Conservation (phyloP, 495 filamentous ascomycete genomes). For the Parachaetomium inaequale region DNA sequence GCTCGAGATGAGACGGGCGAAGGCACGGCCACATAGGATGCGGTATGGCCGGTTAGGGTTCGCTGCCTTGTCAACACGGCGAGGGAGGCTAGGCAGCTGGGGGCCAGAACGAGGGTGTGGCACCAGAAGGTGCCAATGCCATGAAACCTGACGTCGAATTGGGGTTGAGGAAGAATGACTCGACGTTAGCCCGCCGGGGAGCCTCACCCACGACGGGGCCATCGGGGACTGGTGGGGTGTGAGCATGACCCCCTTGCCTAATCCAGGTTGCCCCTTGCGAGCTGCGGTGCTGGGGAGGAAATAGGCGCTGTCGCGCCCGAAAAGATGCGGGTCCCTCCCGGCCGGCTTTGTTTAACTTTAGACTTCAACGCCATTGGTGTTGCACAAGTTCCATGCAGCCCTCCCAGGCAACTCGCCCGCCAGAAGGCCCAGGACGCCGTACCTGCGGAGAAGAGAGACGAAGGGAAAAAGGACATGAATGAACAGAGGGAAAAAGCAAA, state of each 20-base stretch:
- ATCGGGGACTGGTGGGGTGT: constrained; percentile 10
- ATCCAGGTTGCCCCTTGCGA: not conserved
- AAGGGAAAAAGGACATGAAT: not conserved
- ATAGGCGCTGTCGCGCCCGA: constrained; percentile 1
- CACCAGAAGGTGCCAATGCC: not conserved
- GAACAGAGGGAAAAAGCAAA: not conserved
- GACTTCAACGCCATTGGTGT: constrained; percentile 13
- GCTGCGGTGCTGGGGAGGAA: not conserved
- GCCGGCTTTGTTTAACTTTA: not conserved
- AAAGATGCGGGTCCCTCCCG: constrained; percentile 1
- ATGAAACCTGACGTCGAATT: not conserved
- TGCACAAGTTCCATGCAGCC: constrained; percentile 26
- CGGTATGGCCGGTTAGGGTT: not conserved
- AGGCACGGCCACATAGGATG: not conserved
- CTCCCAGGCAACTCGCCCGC: not conserved
- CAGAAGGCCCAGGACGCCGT: not conserved
- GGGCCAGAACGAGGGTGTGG: not conserved
- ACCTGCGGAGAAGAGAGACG: not conserved
- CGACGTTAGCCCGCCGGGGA: constrained; percentile 13
- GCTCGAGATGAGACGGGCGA: not conserved
- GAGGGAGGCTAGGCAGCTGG: constrained; percentile 14
- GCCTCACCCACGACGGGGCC: constrained; percentile 9
- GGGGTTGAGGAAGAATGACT: constrained; percentile 6
- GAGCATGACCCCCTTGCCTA: not conserved
- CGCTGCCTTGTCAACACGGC: constrained; percentile 13